phyloP scores from a whole-genome alignment of 202 grass and related monocot species.

The Cymbopogon flexuosus region DNA sequence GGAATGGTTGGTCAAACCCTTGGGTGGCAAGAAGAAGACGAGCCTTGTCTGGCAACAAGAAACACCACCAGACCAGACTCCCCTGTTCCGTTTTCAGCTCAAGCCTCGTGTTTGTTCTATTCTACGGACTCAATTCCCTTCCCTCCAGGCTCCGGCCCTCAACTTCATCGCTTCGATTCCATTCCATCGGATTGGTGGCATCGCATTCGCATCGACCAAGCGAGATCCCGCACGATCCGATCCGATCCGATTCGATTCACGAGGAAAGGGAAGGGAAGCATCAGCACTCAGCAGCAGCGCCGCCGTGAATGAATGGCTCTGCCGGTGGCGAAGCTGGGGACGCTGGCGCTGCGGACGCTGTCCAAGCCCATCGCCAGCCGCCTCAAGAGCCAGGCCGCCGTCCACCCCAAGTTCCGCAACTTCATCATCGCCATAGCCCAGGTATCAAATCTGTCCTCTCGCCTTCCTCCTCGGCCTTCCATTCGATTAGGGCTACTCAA shows the following conservation, averaged over 20 bases:
- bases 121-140: background rate
- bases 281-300: background rate
- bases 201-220: background rate
- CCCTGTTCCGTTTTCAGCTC: background rate
- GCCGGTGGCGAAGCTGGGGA: constrained; percentile 73
- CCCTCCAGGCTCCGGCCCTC: background rate
- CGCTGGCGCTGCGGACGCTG: constrained; percentile 59
- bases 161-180: background rate
- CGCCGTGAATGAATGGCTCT: constrained; percentile 31
- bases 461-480: background rate
- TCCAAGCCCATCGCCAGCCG: constrained; percentile 78
- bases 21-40: background rate
- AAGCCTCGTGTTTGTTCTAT: background rate
- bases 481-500: background rate
- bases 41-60: background rate
- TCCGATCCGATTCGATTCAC: too few species aligned
- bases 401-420: constrained; percentile 72
- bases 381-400: constrained; percentile 69
- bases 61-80: too few species aligned
- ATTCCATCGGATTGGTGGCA: background rate
- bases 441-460: constrained; percentile 12
- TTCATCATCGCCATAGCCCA: constrained; percentile 74
- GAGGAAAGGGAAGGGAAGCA: background rate
- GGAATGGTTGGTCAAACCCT: background rate
- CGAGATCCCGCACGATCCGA: background rate